Conservation (phyloP, 352 stramenopile species). For the Phytopythium aichiense region DNA sequence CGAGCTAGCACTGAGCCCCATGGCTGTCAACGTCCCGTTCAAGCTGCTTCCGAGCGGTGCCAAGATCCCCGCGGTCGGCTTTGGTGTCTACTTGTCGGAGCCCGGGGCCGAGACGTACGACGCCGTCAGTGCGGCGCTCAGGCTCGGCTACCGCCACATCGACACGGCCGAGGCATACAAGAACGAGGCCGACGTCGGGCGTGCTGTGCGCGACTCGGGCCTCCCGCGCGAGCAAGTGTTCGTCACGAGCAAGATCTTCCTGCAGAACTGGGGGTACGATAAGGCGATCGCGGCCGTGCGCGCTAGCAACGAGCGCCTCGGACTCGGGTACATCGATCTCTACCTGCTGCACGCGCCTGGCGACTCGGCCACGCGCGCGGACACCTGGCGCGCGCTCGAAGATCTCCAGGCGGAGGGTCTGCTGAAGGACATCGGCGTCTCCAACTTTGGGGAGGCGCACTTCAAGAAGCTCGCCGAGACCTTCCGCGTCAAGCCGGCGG, state of each 20-base stretch:
- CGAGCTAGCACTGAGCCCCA: no score
- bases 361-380: slow-evolving; percentile 30
- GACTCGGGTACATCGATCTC: not conserved
- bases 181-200: slow-evolving; percentile 81
- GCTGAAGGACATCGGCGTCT: slow-evolving; percentile 80
- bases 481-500: slow-evolving; percentile 44
- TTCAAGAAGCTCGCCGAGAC: slow-evolving; percentile 67
- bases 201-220: slow-evolving; percentile 58
- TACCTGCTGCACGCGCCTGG: slow-evolving; percentile 27
- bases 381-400: slow-evolving; percentile 46
- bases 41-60: no score
- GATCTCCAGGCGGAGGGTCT: slow-evolving; percentile 43
- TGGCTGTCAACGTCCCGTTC: no score
- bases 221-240: slow-evolving; percentile 75
- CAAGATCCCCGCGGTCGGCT: not conserved
- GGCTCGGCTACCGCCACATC: slow-evolving; percentile 83
- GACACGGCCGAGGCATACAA: slow-evolving; percentile 85
- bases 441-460: slow-evolving; percentile 83
- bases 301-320: not conserved
- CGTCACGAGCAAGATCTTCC: slow-evolving; percentile 77
- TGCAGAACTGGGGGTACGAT: slow-evolving; percentile 62
- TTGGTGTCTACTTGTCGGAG: not conserved
- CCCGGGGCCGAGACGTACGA: slow-evolving; percentile 18
- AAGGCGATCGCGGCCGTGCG: slow-evolving; percentile 30
- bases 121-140: slow-evolving; percentile 40